These are phyloP conservation scores for Petrea volubilis DNA, from an alignment of 257 asterid genomes.

Conservation along the genomic window DNA sequence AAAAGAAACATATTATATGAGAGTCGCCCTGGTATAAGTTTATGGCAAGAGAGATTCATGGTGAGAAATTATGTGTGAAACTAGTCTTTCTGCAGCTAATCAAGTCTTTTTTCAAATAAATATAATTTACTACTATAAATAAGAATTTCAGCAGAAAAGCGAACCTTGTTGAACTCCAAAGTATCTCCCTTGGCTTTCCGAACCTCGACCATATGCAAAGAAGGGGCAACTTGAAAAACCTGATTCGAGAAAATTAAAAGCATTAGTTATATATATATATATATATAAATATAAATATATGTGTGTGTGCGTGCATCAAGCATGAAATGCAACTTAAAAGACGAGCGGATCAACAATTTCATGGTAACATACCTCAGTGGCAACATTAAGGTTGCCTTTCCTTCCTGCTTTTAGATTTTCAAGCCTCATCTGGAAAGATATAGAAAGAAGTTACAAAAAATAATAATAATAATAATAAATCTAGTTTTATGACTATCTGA, in stretches of 20 bases:
- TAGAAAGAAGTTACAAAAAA: neutral
- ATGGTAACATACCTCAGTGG: constrained; percentile 65
- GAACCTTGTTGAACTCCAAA: constrained; percentile 71
- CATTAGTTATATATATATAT: constrained; percentile 16
- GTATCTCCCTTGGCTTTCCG: constrained; percentile 56
- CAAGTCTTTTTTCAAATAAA: too few species aligned
- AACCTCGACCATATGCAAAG: constrained; percentile 54
- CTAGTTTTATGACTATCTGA: neutral
- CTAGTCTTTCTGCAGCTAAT: too few species aligned
- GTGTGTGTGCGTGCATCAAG: neutral
- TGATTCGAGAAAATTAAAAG: constrained; percentile 21
- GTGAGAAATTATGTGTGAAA: neutral
- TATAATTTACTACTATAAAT: neutral
- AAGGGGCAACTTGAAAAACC: constrained; percentile 61
- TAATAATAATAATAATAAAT: neutral
- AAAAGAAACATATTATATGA: neutral
- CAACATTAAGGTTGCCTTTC: constrained; percentile 86
- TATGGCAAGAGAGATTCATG: neutral
- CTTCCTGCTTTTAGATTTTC: constrained; percentile 87
- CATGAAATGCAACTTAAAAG: neutral
- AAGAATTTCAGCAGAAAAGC: neutral
- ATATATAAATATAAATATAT: neutral
- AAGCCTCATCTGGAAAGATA: constrained; percentile 69
- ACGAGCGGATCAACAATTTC: constrained; percentile 1
- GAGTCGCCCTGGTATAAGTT: neutral